These are phyloP conservation scores for Chrysoporthe deuterocubensis DNA, from an alignment of 2,329 filamentous ascomycete genomes.

Conservation along the genomic window DNA sequence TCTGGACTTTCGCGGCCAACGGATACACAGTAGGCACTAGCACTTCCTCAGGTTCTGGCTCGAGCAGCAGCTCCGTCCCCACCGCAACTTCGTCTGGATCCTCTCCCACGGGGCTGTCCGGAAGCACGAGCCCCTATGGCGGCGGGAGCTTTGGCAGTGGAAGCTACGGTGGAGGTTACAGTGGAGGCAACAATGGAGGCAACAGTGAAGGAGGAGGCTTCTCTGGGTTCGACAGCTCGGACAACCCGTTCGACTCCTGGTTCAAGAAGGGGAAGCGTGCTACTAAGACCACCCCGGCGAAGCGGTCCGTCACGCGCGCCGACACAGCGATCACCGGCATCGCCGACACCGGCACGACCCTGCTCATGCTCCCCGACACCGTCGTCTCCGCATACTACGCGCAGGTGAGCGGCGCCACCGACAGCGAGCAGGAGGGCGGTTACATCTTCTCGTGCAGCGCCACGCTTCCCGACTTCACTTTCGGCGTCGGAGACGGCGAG, in stretches of 20 bases:
- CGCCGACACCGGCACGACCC: conserved; percentile 49
- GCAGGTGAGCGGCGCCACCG: conserved; percentile 41
- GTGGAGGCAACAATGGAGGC: not conserved
- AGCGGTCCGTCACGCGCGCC: conserved; percentile 28
- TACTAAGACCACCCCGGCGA: conserved; percentile 11
- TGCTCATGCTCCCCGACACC: conserved; percentile 42
- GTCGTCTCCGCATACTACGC: conserved; percentile 47
- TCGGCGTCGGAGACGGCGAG: conserved; percentile 40
- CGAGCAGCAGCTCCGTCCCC: conserved; percentile 2
- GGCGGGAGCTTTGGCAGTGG: not conserved
- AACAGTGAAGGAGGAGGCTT: not conserved
- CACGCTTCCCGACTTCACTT: conserved; percentile 40
- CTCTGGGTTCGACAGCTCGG: conserved; percentile 40
- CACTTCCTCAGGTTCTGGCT: conserved; percentile 1
- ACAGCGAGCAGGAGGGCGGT: conserved; percentile 40
- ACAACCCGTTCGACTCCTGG: not conserved
- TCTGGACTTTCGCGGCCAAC: conserved; percentile 61
- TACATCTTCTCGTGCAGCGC: conserved; percentile 43
- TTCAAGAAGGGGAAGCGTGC: conserved; percentile 11
- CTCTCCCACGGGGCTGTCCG: not conserved
- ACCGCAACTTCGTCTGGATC: not conserved
- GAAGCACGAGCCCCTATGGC: not conserved
- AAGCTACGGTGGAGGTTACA: not conserved
- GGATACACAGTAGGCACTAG: conserved; percentile 46
- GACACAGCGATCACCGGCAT: conserved; percentile 41